Percentiles rank a stretch among this genome's conserved stretches.
Conservation (phyloP, 805 yeast genomes). For the Suhomyces vadensis region DNA sequence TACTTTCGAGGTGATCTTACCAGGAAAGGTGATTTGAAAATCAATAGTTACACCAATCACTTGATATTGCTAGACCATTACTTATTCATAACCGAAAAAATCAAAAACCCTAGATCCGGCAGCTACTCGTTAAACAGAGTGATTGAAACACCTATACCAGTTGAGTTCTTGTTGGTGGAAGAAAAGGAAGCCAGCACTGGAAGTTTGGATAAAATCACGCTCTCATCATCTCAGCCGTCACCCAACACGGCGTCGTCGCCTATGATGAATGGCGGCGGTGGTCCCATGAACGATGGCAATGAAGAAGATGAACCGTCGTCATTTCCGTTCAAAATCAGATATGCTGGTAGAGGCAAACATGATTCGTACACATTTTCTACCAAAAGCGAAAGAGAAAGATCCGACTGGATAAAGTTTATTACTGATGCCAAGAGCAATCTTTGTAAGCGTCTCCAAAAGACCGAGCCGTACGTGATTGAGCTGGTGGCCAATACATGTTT, state of each 20-base stretch:
- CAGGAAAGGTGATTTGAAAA: slow-evolving; percentile 64
- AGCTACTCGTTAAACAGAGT: slow-evolving; percentile 23
- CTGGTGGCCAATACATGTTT: slow-evolving; percentile 60
- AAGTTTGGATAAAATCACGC: slow-evolving; percentile 12
- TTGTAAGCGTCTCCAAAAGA: slow-evolving; percentile 28
- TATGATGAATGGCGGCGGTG: slow-evolving; percentile 2
- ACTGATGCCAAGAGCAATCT: slow-evolving; percentile 46
- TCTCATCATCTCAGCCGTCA: slow-evolving; percentile 17
- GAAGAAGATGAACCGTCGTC: slow-evolving; percentile 31
- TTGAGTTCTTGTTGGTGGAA: slow-evolving; percentile 58
- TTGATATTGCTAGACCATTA: slow-evolving; percentile 71
- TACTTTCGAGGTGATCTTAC: slow-evolving; percentile 57
- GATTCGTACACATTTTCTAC: slow-evolving; percentile 54
- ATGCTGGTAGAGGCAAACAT: slow-evolving; percentile 55
- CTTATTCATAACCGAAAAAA: slow-evolving; percentile 61
- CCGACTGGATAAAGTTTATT: slow-evolving; percentile 57
- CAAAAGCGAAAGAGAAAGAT: slow-evolving; percentile 49
- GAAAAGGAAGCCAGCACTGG: slow-evolving; percentile 29
- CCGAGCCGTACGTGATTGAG: slow-evolving; percentile 56
- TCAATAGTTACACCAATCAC: slow-evolving; percentile 52
- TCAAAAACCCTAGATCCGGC: slow-evolving; percentile 38
- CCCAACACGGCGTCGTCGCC: slow-evolving; percentile 9
- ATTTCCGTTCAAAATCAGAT: slow-evolving; percentile 54
- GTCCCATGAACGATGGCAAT: slow-evolving; percentile 9
- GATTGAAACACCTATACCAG: slow-evolving; percentile 59